These are phyloP conservation scores for Suillus luteus DNA, from an alignment of 768 basidiomycete genomes.

Conservation along the genomic window DNA sequence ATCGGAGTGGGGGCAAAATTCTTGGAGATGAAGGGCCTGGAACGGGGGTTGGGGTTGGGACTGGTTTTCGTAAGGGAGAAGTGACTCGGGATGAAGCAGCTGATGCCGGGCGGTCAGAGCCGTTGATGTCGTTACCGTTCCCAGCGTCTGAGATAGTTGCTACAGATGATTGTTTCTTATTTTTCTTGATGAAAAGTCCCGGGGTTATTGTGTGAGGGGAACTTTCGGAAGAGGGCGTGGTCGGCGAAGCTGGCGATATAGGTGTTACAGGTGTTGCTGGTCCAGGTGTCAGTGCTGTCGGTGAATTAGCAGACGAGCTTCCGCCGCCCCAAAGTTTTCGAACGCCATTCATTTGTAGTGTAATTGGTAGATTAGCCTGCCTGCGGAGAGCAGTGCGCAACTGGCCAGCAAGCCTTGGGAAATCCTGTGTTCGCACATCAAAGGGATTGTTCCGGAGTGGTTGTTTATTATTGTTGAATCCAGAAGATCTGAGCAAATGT, in stretches of 20 bases:
- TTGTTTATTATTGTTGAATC: slow-evolving; percentile 4
- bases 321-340: slow-evolving; percentile 61
- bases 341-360: slow-evolving; percentile 55
- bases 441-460: neutral
- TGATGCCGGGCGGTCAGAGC: slow-evolving; percentile 28
- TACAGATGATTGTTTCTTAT: slow-evolving; percentile 38
- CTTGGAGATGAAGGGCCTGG: slow-evolving; percentile 46
- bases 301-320: slow-evolving; percentile 32
- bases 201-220: slow-evolving; percentile 25
- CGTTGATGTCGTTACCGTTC: slow-evolving; percentile 23
- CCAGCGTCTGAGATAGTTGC: slow-evolving; percentile 21
- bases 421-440: neutral
- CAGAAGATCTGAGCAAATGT: neutral
- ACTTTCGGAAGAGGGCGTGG: neutral
- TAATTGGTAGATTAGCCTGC: slow-evolving; percentile 32
- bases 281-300: slow-evolving; percentile 24
- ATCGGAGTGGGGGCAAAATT: slow-evolving; percentile 32
- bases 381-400: neutral
- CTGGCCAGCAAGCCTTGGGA: slow-evolving; percentile 7
- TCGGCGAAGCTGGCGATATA: slow-evolving; percentile 24
- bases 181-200: slow-evolving; percentile 55
- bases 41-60: slow-evolving; percentile 35
- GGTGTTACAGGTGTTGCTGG: slow-evolving; percentile 19
- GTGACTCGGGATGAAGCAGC: slow-evolving; percentile 28
- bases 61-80: slow-evolving; percentile 23